Base-by-base conservation (phyloP, 805 yeast genomes). In the Ogataea henricii region DNA sequence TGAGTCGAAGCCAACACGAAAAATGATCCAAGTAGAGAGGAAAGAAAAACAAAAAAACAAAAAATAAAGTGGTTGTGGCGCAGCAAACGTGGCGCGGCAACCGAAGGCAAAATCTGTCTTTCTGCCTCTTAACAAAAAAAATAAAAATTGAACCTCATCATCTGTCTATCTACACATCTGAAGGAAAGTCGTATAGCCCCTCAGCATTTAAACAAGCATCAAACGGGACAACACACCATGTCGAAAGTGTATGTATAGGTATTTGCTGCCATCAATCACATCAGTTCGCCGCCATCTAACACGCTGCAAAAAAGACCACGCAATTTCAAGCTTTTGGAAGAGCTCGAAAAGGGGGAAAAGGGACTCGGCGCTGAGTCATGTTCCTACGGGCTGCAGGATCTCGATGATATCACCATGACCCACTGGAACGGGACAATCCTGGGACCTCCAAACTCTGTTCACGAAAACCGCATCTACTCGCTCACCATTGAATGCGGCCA, bases 381-480 rank as follows among this genome's bases (percentile, higher is more conserved):
- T 66, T 92, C 98, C 18, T 89, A 94, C 62, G 99, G 99, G 0
- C 77, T 94, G 40, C 83, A 89, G 20, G 92, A 89, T 60, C 83
- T 86, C 53, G 96, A 88, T 60, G 99, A 94, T 65, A 88, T 91
- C 56, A 74, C 90, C 43, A 89, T 94, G 96, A 87, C 96, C 9
- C 70, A 85, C 60, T 94, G 99, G 99, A 94, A 91, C 69, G 99
- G 97, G 10, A 94, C 99, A 27, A 92, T 94, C 44, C 73, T 94
- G 55, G 99, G 99, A 0, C 99, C 99, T 3, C 99, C 99, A 29
- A 67, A 65, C 47, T 65, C 76, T 53, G 81, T 80, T 22, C 97
- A 92, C 66, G 97, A 91, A 66, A 94, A 94, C 68, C 78, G 99
- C 63, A 94, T 94, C 53, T 94, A 94, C 67, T 84, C 89, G 29